Evolutionary conservation across 768 basidiomycete species (phyloP), one percentile per base, ranked within the genome.

Genomic region (Boletus rubescentipes): DNA sequence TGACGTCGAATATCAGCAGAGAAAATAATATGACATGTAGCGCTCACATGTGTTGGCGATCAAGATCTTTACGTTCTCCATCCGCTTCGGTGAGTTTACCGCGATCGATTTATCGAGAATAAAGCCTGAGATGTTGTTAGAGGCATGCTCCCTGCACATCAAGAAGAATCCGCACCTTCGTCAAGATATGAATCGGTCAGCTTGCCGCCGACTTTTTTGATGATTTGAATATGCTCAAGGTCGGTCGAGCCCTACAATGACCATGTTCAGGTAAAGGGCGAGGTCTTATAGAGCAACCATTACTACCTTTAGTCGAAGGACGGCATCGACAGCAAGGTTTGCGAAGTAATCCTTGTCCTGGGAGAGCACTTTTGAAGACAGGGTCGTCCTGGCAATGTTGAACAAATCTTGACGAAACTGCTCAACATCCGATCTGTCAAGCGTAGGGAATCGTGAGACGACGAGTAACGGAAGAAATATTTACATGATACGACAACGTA

Each of bases 171-270:
- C 15, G 3, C 59, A 86, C 93, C 96, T 77, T 98, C 97, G 66
- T 97, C 95, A 32, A 99, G 84, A 77, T 98, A 99, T 7, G 93
- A 96, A 65, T 98, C 96, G 0, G 93, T 96, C 63, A 99, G 80
- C 77, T 98, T 99, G 46, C 96, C 96, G 53, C 96, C 96, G n/a
- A 91, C 92, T 74, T 98, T 98, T 82, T 99, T 99, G 78, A 98
- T 99, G 71, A 98, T 88, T 73, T 99, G 96, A 60, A 99, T 98
- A 71, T 98, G 94, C 61, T 99, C 96, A 32, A 99, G 79, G 73
- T 98, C 89, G 46, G 91, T 94, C 35, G 94, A 97, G 35, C 97
- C 97, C 89, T 93, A 63, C 8, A 45, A 15, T 9, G 35, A n/a
- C 2, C n/a, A 35, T 8, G 30, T 40, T 61, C 44, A 58, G 35